phyloP scores from a whole-genome alignment of 2,329 filamentous ascomycete genomes.

The Trichoderma simmonsii region DNA sequence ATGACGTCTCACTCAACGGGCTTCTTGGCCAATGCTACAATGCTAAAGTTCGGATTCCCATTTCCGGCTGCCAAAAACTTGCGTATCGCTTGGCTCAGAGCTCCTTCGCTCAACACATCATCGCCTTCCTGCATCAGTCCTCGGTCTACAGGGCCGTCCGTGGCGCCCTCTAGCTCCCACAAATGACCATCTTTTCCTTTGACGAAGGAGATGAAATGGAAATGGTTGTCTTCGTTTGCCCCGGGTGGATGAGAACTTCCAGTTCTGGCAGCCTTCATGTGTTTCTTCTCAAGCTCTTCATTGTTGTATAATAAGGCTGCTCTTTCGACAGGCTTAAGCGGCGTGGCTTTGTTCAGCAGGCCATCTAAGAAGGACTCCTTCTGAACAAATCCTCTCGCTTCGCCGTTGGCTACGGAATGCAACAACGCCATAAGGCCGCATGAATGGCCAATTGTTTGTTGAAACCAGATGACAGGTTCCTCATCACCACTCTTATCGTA shows the following conservation, averaged over 20 bases:
- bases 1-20: background rate
- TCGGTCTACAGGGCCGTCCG: conserved; percentile 70
- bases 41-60: conserved; percentile 39
- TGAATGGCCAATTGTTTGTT: conserved; percentile 79
- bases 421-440: conserved; percentile 77
- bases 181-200: conserved; percentile 61
- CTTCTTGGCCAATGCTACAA: conserved; percentile 35
- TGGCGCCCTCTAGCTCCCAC: conserved; percentile 76
- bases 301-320: conserved; percentile 71
- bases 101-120: conserved; percentile 63
- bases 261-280: conserved; percentile 63
- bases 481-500: conserved; percentile 35
- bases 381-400: conserved; percentile 52
- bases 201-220: conserved; percentile 82
- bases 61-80: conserved; percentile 39
- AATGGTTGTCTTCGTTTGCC: conserved; percentile 59
- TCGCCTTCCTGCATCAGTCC: conserved; percentile 53
- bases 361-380: conserved; percentile 53
- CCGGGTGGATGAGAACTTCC: conserved; percentile 66
- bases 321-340: conserved; percentile 55
- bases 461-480: conserved; percentile 77
- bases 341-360: conserved; percentile 60
- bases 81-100: conserved; percentile 58
- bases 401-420: conserved; percentile 70
- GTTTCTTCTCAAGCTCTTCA: conserved; percentile 66